phyloP scores from a whole-genome alignment of 2,329 filamentous ascomycete genomes.

The Ophioceras dolichostomum region DNA sequence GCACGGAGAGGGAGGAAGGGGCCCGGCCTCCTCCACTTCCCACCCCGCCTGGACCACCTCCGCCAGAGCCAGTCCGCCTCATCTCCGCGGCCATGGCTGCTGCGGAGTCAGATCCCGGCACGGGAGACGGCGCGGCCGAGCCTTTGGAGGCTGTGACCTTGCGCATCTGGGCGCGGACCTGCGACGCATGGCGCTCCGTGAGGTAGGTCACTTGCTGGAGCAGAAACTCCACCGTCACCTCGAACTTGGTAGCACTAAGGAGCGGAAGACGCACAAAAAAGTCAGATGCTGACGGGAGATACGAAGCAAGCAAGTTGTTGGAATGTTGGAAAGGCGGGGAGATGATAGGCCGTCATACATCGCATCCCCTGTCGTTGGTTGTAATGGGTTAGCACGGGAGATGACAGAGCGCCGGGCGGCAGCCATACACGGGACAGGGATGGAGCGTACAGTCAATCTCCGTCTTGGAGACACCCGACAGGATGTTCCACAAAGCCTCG shows the following conservation, averaged over 20 bases:
- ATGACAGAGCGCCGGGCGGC: constrained; percentile 3
- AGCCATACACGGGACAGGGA: too few relatives aligned
- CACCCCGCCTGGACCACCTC: constrained; percentile 19
- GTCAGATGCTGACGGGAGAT: neutral
- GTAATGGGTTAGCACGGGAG: neutral
- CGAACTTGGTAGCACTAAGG: constrained; percentile 57
- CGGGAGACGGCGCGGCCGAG: constrained; percentile 43
- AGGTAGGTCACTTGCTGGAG: constrained; percentile 90
- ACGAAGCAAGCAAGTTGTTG: neutral
- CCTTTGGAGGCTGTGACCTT: constrained; percentile 50
- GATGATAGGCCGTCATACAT: neutral
- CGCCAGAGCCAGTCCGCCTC: constrained; percentile 36
- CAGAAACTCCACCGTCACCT: constrained; percentile 78
- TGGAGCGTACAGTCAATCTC: constrained; percentile 68
- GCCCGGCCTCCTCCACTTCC: too few relatives aligned
- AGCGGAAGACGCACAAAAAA: constrained; percentile 11
- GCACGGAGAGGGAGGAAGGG: constrained; percentile 42
- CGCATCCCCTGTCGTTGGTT: neutral
- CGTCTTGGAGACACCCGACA: constrained; percentile 69
- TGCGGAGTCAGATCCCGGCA: constrained; percentile 34
- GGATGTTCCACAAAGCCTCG: constrained; percentile 76
- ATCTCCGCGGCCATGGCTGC: constrained; percentile 27
- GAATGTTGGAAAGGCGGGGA: neutral
- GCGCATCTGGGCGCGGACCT: constrained; percentile 82
- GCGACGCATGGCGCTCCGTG: constrained; percentile 79